Evolutionary conservation across 441 rosid species (phyloP).

Genomic region (Mallotus japonicus): DNA sequence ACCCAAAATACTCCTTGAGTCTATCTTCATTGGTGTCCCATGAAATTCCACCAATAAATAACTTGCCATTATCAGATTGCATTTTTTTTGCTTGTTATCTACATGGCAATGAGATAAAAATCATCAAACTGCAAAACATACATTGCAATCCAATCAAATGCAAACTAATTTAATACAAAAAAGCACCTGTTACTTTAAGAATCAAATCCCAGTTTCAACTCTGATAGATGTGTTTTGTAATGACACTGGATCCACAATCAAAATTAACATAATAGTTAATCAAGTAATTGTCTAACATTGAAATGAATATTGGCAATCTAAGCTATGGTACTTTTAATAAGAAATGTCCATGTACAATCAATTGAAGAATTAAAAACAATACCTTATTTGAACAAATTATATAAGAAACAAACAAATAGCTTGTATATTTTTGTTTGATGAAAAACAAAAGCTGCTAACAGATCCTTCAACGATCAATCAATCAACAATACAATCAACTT

Average conservation of each 20-base stretch:
- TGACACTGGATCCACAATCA: conserved; percentile 31
- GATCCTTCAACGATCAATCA: conserved; percentile 40
- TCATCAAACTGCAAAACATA: conserved; percentile 4
- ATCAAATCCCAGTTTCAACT: conserved; percentile 17
- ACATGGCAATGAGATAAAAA: conserved; percentile 14
- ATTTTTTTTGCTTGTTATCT: conserved; percentile 33
- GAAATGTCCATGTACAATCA: conserved; percentile 17
- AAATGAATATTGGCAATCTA: conserved; percentile 9
- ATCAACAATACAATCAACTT: conserved; percentile 22
- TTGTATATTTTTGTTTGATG: not conserved
- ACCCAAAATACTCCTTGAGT: conserved; percentile 79
- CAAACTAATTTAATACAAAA: conserved; percentile 1
- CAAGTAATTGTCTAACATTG: not conserved
- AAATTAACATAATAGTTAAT: conserved; percentile 14
- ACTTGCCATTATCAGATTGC: conserved; percentile 87
- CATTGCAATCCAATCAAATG: conserved; percentile 1
- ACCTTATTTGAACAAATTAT: conserved; percentile 33
- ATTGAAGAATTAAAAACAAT: conserved; percentile 23
- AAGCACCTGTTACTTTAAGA: not conserved
- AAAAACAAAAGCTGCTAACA: conserved; percentile 24
- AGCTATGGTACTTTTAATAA: not conserved
- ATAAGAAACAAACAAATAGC: conserved; percentile 16
- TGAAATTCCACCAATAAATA: conserved; percentile 95
- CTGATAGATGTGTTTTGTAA: not conserved
- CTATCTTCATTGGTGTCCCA: conserved; percentile 98